Percentiles rank a stretch among this genome's conserved stretches.
phyloP scores from a whole-genome alignment of 2,329 filamentous ascomycete genomes.

The Fusarium sp. region DNA sequence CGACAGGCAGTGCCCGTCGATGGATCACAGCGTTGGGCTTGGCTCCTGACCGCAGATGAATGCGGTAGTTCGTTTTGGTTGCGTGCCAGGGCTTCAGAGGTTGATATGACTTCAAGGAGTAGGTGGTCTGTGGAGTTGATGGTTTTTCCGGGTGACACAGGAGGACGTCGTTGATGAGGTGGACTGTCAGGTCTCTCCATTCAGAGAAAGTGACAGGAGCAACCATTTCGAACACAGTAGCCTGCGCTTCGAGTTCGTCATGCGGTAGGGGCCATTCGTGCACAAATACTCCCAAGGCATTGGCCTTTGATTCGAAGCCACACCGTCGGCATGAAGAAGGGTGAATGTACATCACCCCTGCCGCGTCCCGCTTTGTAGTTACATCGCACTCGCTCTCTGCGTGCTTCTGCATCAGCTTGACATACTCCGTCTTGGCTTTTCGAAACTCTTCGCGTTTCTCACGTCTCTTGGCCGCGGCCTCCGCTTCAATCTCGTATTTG shows the following conservation, averaged over 20 bases:
- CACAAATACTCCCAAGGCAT: constrained; percentile 37
- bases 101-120: constrained; percentile 17
- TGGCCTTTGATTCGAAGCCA: no score
- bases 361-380: no score
- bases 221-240: constrained; percentile 66
- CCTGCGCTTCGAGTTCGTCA: constrained; percentile 50
- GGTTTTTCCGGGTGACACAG: not conserved
- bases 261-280: constrained; percentile 69
- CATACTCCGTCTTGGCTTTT: no score
- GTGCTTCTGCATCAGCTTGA: no score
- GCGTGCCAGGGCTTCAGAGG: constrained; percentile 11
- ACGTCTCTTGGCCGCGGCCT: no score
- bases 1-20: not conserved
- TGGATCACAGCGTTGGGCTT: constrained; percentile 36
- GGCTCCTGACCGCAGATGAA: constrained; percentile 34
- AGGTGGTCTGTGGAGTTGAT: not conserved
- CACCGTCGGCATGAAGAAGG: no score
- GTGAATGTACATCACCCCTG: no score
- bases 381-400: no score
- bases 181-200: constrained; percentile 65
- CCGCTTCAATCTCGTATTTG: constrained; percentile 51
- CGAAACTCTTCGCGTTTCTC: no score
- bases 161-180: constrained; percentile 57
- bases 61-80: not conserved
- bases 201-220: constrained; percentile 54